Conservation (phyloP, 164 flowering plant species). For the Macadamia tetraphylla region DNA sequence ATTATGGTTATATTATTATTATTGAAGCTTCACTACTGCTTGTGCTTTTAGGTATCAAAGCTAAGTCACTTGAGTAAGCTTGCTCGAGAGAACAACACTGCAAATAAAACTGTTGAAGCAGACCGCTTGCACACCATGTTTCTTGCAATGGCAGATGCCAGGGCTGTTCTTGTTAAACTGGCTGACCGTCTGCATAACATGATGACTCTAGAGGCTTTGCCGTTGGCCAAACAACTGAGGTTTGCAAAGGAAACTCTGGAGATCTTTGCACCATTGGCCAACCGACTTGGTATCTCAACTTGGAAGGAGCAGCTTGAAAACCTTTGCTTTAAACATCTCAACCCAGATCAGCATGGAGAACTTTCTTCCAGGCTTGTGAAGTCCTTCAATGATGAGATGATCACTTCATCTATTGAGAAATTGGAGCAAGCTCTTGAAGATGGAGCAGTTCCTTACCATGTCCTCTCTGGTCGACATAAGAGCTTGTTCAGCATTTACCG, state of each 20-base stretch:
- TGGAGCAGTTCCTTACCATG: slow-evolving; percentile 51
- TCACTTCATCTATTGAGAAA: slow-evolving; percentile 55
- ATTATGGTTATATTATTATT: background rate
- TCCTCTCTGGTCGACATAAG: slow-evolving; percentile 73
- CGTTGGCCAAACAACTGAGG: slow-evolving; percentile 69
- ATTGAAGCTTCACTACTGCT: background rate
- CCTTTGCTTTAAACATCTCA: slow-evolving; percentile 77
- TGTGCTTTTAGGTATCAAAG: slow-evolving; percentile 69
- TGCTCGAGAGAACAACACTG: slow-evolving; percentile 92
- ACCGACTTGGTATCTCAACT: slow-evolving; percentile 77
- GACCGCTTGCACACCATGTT: slow-evolving; percentile 95
- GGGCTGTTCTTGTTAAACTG: slow-evolving; percentile 89
- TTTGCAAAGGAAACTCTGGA: slow-evolving; percentile 96
- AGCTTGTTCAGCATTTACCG: slow-evolving; percentile 86
- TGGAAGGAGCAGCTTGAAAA: slow-evolving; percentile 95
- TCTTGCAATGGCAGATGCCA: slow-evolving; percentile 93
- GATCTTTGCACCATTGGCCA: slow-evolving; percentile 90
- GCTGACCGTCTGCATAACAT: slow-evolving; percentile 98
- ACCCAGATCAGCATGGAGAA: slow-evolving; percentile 64
- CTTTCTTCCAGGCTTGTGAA: slow-evolving; percentile 62
- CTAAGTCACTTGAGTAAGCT: slow-evolving; percentile 95
- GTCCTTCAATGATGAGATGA: slow-evolving; percentile 65
- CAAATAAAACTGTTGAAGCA: slow-evolving; percentile 74
- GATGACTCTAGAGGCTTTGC: slow-evolving; percentile 89
- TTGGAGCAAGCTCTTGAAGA: slow-evolving; percentile 63